Base-by-base conservation (phyloP, 1,284 basidiomycete species). In the Marasmius fiardii region DNA sequence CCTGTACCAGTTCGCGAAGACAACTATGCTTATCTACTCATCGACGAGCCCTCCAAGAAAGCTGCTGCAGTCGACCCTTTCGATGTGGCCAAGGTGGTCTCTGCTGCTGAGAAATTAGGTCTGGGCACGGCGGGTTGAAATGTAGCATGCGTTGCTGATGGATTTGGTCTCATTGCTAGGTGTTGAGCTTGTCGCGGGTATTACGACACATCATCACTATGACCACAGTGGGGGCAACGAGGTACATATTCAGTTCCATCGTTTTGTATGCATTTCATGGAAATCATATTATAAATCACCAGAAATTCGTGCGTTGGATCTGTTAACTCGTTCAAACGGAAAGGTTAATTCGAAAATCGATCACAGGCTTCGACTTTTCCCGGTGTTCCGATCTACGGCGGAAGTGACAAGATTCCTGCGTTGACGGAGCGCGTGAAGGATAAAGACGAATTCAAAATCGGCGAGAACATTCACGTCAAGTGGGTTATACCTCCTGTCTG, bases 161-260 rank as follows among this genome's bases (percentile, higher is more conserved):
- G 26, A 43, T 31, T 43, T 24, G 34, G 16, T 43, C 5, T 4
- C 23, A 16, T 10, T 16, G 39, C 10, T 18, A 51, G 83, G 82
- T 16, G 88, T 94, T 24, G 72, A 85, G 53, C 81, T 95, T 56
- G 80, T 90, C 24, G 88, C 88, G 24, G 80, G 82, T 39, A 80
- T 96, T 61, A 95, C 92, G 11, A 96, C 93, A 0, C 93, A 95
- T 71, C 92, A 94, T 72, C 93, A 95, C 70, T 64, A 76, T 60
- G 95, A 98, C 74, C 95, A 98, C 70, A 68, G 57, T 51, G 57
- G 57, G 34, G 57, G 57, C 45, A 80, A 80, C 65, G 68, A 73
- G 66, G 77, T 77, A 51, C 18, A 60, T 59, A 51, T 37, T 16
- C 26, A 35, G 33, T 23, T 43, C 28, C 34, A 41, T 59, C 18